Conservation (phyloP, 306 rosid genomes). For the Gleditsia sinensis region DNA sequence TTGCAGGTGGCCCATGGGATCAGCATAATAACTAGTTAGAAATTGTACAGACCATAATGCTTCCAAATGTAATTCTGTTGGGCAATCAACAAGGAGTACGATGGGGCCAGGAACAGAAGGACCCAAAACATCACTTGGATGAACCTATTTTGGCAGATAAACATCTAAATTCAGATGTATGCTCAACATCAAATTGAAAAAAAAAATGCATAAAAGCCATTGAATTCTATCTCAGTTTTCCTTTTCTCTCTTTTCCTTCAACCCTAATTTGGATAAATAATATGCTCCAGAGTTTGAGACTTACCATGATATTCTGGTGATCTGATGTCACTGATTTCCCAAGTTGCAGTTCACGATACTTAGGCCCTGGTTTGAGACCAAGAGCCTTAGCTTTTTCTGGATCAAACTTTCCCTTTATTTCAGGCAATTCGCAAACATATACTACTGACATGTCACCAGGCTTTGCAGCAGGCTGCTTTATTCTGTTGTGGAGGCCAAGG, state of each 20-base stretch:
- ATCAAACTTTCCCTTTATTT: conserved; percentile 86
- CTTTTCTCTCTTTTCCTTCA: conserved; percentile 5
- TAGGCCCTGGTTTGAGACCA: conserved; percentile 86
- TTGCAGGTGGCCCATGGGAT: conserved; percentile 42
- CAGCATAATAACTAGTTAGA: conserved; percentile 56
- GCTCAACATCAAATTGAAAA: conserved; percentile 26
- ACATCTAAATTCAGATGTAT: conserved; percentile 22
- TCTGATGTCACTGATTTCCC: conserved; percentile 92
- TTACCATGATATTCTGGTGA: conserved; percentile 63
- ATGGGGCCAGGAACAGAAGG: conserved; percentile 93
- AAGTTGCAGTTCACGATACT: conserved; percentile 75
- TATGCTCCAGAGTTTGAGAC: conserved; percentile 33
- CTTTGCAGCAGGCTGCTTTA: conserved; percentile 42
- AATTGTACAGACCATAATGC: conserved; percentile 60
- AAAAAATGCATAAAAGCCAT: conserved; percentile 19
- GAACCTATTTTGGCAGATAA: conserved; percentile 58
- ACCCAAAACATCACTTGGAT: conserved; percentile 91
- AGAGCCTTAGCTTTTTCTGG: conserved; percentile 72
- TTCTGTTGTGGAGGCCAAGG: conserved; percentile 37
- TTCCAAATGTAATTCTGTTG: conserved; percentile 77
- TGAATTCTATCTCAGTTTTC: conserved; percentile 11
- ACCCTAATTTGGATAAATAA: conserved; percentile 26
- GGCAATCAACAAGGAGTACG: conserved; percentile 93
- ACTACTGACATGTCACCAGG: conserved; percentile 94
- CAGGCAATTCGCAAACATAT: conserved; percentile 85